Evolutionary conservation across 257 asterid species (phyloP), one percentile per base, ranked within the genome.

Genomic region (Solanum chmielewskii): DNA sequence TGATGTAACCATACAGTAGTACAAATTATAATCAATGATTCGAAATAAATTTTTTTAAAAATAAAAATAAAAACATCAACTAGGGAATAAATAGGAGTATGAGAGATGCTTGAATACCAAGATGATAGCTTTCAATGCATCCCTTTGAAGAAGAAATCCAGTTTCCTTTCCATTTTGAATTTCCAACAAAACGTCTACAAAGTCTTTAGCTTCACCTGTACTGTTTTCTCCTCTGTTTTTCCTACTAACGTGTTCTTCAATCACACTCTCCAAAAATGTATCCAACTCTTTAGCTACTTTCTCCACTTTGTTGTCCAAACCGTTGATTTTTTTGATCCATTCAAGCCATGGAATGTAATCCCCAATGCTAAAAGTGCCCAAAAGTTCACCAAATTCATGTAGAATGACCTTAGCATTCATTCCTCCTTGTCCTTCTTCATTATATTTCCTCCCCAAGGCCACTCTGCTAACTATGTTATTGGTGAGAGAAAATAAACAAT

Each of bases 291-390:
- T 90, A n/a, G 89, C 91, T 10, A 86, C 88, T 60, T n/a, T 91
- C 16, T 88, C 90, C 29, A 89, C 86, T 47, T 33, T 87, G 1
- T 71, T 39, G 88, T 91, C 86, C 20, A 91, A 80, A 10, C 95
- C 93, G 73, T 64, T 87, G 2, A 93, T 4, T 1, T 35, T 29
- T 78, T 90, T 59, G 25, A 91, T 47, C 92, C 93, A 93, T 12
- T 60, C 74, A 80, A 93, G 89, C 90, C 90, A 88, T 1, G 96
- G 93, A 20, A 94, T 45, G 52, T 85, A 90, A 35, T 90, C 93
- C 29, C 91, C 92, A 0, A 92, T n/a, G 39, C 44, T 45, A 14
- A 44, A 56, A 27, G 41, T 52, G 0, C 93, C 95, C 2, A 92
- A 5, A 60, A 91, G 27, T 62, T 42, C 80, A 5, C 7, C 6